A percentile compares a stretch with the other conserved stretches of the same genome.
These are phyloP conservation scores for Imleria badia DNA, from an alignment of 768 basidiomycete genomes.

Conservation along the genomic window DNA sequence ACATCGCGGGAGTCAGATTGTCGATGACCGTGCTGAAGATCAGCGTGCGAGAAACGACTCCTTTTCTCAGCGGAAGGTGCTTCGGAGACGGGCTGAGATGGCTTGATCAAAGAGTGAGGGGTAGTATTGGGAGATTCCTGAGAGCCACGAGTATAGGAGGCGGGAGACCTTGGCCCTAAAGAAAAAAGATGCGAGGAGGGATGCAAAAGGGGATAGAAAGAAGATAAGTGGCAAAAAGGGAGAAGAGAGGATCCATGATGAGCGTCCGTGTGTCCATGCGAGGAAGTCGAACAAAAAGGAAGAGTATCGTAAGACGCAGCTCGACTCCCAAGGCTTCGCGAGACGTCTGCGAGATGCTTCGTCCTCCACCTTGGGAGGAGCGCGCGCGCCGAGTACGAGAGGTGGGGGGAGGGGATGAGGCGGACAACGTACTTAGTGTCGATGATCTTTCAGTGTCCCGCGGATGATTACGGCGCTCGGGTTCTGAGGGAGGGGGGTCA, in stretches of 20 bases:
- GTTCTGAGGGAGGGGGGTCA: constrained; percentile 16
- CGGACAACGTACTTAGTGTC: constrained; percentile 48
- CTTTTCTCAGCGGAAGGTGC: constrained; percentile 6
- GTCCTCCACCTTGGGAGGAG: constrained; percentile 42
- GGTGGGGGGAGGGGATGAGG: constrained; percentile 39
- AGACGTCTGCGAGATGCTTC: constrained; percentile 36
- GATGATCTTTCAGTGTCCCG: constrained; percentile 35
- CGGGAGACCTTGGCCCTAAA: constrained; percentile 44
- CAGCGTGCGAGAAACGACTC: constrained; percentile 26
- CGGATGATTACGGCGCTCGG: constrained; percentile 25
- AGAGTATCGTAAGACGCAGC: constrained; percentile 31
- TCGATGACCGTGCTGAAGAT: constrained; percentile 12
- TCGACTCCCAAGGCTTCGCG: constrained; percentile 48
- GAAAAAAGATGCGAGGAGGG: constrained; percentile 34
- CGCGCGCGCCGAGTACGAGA: constrained; percentile 35
- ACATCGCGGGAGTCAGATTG: constrained; percentile 15
- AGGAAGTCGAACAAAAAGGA: constrained; percentile 40
- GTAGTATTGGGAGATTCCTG: constrained; percentile 20
- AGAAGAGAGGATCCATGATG: constrained; percentile 40
- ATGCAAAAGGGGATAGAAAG: constrained; percentile 30
- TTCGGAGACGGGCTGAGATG: constrained; percentile 15
- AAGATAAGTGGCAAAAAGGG: constrained; percentile 30
- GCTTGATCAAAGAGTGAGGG: constrained; percentile 13
- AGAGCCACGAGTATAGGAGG: constrained; percentile 32
- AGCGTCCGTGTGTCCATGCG: constrained; percentile 41